phyloP scores from a whole-genome alignment of 768 basidiomycete species.

The Macrolepiota dolichaula region DNA sequence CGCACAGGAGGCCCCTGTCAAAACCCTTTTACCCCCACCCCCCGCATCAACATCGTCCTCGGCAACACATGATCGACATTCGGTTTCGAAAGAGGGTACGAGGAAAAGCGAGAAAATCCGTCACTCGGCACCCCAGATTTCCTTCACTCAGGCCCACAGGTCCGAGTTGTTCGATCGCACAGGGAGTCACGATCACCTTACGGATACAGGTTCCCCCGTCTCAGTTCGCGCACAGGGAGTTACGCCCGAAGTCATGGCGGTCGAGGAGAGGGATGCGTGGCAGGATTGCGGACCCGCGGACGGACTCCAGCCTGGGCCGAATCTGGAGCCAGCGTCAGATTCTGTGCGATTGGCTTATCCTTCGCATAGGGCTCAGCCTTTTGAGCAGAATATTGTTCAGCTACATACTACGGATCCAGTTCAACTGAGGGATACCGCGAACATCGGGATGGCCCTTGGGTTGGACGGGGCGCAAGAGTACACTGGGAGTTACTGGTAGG shows the following conservation, averaged over 20 bases:
- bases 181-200: constrained; percentile 5
- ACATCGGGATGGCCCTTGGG: constrained; percentile 1
- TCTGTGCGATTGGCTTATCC: constrained; percentile 1
- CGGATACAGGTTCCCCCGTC: neutral
- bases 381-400: neutral
- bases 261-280: constrained; percentile 1
- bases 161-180: constrained; percentile 1
- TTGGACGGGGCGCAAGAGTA: constrained; percentile 6
- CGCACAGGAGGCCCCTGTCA: constrained; percentile 16
- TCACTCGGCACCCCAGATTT: neutral
- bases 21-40: constrained; percentile 19
- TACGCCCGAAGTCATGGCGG: neutral
- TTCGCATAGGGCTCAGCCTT: neutral
- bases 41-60: neutral
- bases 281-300: neutral
- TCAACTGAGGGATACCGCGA: neutral
- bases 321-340: neutral
- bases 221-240: neutral
- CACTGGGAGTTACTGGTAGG: constrained; percentile 16
- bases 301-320: neutral
- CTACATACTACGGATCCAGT: neutral
- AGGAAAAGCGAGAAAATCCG: neutral
- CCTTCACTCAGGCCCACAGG: constrained; percentile 3
- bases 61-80: constrained; percentile 2
- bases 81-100: neutral